phyloP scores from a whole-genome alignment of 2,329 filamentous ascomycete genomes.

The Ceratocystis albifundus region DNA sequence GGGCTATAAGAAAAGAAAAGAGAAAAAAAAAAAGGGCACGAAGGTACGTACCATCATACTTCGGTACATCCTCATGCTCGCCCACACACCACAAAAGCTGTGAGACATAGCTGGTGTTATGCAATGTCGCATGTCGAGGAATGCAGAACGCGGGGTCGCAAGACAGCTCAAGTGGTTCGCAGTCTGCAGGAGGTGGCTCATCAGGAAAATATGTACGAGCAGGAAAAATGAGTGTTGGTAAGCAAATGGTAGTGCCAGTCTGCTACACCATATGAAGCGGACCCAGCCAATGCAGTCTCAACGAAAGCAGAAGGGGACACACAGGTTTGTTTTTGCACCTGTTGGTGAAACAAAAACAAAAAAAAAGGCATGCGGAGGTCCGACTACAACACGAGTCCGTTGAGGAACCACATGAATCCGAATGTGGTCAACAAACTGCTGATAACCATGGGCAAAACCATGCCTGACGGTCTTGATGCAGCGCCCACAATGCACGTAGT shows the following conservation, averaged over 20 bases:
- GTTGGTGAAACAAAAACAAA: background rate
- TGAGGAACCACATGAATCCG: constrained; percentile 54
- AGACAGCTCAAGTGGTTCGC: background rate
- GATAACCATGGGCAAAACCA: constrained; percentile 25
- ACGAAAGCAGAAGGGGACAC: background rate
- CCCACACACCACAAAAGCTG: no score
- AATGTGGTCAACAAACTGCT: constrained; percentile 44
- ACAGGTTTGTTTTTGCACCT: background rate
- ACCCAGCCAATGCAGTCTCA: background rate
- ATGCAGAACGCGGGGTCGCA: background rate
- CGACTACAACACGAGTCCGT: constrained; percentile 35
- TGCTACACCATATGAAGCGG: background rate
- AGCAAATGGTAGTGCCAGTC: background rate
- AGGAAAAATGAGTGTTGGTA: background rate
- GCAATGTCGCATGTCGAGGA: background rate
- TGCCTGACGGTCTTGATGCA: constrained; percentile 2
- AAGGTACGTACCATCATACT: background rate
- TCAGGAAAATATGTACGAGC: constrained; percentile 16
- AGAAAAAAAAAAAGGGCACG: background rate
- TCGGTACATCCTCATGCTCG: no score
- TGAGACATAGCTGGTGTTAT: no score
- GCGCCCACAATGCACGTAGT: constrained; percentile 44
- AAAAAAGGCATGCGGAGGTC: background rate
- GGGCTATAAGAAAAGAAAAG: background rate
- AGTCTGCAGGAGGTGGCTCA: background rate